These are phyloP conservation scores for Phellinidium pouzarii DNA, from an alignment of 1,284 basidiomycete species.

Conservation along the genomic window DNA sequence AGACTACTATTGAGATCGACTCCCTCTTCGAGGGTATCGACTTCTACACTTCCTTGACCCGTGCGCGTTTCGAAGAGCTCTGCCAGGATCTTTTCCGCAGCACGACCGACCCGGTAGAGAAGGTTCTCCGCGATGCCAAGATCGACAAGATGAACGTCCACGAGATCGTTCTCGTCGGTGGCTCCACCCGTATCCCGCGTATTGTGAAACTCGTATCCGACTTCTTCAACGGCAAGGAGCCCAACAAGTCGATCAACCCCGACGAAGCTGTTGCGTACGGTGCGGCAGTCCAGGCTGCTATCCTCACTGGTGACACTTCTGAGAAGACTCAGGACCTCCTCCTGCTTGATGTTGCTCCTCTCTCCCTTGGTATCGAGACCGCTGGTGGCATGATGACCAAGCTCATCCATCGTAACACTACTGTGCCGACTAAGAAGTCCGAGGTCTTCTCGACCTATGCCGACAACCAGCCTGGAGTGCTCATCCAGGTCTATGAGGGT, in stretches of 20 bases:
- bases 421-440: conserved; percentile 98
- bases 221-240: conserved; percentile 98
- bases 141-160: conserved; percentile 94
- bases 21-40: conserved; percentile 97
- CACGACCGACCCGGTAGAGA: conserved; percentile 97
- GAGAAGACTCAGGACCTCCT: conserved; percentile 98
- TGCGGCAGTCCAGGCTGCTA: conserved; percentile 98
- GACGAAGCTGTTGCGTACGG: conserved; percentile 99
- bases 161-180: conserved; percentile 97
- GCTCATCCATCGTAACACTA: conserved; percentile 98
- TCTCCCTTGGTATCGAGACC: conserved; percentile 98
- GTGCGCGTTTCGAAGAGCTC: conserved; percentile 98
- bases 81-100: conserved; percentile 96
- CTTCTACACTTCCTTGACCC: conserved; percentile 97
- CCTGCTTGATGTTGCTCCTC: conserved; percentile 93
- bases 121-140: conserved; percentile 97
- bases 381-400: conserved; percentile 98
- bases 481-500: conserved; percentile 99
- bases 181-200: conserved; percentile 97
- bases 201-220: conserved; percentile 97
- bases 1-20: conserved; percentile 97
- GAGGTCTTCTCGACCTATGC: conserved; percentile 99
- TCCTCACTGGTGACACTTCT: conserved; percentile 95
- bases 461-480: conserved; percentile 98
- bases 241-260: conserved; percentile 97